Base-by-base conservation (phyloP, 108 stramenopile species). In the Schizochytrium sp. region DNA sequence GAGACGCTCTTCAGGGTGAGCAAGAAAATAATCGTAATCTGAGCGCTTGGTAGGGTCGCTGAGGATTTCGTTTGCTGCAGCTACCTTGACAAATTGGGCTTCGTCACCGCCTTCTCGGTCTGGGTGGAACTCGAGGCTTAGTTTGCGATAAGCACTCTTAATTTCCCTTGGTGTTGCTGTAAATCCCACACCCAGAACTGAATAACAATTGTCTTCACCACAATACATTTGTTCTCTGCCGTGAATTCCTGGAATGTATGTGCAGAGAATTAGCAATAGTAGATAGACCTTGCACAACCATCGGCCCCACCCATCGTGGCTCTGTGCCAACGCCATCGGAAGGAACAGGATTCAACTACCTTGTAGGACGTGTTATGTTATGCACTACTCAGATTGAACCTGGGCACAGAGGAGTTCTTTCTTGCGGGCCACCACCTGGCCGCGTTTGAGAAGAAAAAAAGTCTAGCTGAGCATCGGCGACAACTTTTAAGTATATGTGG, bases 31-130 rank as follows among this genome's bases (percentile, higher is more conserved):
- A 40, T 83, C 76, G 76, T 83, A 83, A 38, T 49, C 76, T 5
- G 76, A 17, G 8, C 76, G 47, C 15, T 53, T 0, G 15, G 47
- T n/a, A 8, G 49, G 50, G 76, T 83, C 76, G 50, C 50, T n/a
- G 76, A 83, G 76, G 50, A 83, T 53, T 42, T 83, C 76, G 28
- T 83, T 55, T 0, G 76, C 76, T 0, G 76, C 76, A 42, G 76
- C 76, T 5, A 83, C 40, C 50, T 3, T 46, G 0, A 83, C 76
- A 83, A 83, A 83, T n/a, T n/a, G 47, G 15, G 76, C 76, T n/a
- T 83, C 53, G 76, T 83, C 76, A 38, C 53, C 76, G 53, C 76
- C 76, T 83, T 83, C 53, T 7, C 76, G 47, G 53, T 83, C 76
- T 13, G 76, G 76, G 40, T 83, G 76, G 10, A n/a, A n/a, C 76